Conservation (phyloP, 495 filamentous ascomycete genomes). For the Daldinia vernicosa region DNA sequence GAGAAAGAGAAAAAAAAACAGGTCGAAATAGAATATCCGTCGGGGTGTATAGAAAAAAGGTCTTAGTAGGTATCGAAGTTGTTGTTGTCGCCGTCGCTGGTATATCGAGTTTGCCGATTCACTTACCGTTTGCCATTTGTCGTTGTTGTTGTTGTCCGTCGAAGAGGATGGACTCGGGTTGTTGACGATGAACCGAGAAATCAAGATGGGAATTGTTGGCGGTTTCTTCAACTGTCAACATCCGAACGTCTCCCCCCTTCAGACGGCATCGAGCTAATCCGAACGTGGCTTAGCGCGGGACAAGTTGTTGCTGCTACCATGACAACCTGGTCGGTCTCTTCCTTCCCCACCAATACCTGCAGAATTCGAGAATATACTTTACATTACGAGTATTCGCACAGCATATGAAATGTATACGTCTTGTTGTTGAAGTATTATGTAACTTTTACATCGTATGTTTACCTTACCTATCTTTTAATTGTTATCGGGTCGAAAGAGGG, state of each 20-base stretch:
- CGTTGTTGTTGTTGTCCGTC: constrained; percentile 27
- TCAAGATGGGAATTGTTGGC: constrained; percentile 22
- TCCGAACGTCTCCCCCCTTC: constrained; percentile 43
- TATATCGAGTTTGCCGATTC: constrained; percentile 35
- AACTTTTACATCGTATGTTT: neutral
- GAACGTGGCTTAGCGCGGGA: constrained; percentile 33
- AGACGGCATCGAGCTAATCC: constrained; percentile 25
- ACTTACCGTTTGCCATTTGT: constrained; percentile 35
- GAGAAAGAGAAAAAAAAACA: neutral
- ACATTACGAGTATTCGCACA: neutral
- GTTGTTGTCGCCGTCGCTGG: constrained; percentile 24
- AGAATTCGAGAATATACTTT: constrained; percentile 20
- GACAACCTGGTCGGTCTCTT: constrained; percentile 41
- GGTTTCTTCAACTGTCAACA: constrained; percentile 42
- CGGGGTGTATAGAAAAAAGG: constrained; percentile 13
- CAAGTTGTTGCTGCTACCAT: constrained; percentile 47
- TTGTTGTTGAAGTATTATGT: neutral
- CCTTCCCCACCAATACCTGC: constrained; percentile 15
- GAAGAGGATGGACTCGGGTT: constrained; percentile 33
- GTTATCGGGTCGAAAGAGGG: neutral
- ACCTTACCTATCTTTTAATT: neutral
- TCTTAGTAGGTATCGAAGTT: constrained; percentile 1
- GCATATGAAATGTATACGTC: neutral
- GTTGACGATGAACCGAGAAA: constrained; percentile 25
- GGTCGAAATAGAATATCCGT: constrained; percentile 23